Evolutionary conservation across 305 asterid genomes (phyloP).

Genomic region (Nicotiana rustica): DNA sequence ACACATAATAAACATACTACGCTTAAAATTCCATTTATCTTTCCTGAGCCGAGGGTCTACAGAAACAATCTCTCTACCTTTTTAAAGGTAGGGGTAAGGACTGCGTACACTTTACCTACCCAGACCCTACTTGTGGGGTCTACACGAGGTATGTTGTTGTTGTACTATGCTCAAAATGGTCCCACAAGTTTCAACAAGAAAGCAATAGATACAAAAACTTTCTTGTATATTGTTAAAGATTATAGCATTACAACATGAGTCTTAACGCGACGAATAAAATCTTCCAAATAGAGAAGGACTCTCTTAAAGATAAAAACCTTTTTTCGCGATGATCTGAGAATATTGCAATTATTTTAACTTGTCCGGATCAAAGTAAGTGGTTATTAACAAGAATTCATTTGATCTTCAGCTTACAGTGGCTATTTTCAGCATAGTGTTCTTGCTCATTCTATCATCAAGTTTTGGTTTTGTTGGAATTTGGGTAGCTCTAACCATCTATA

Average conservation of each 20-base stretch:
- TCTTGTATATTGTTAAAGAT: neutral
- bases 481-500: conserved; percentile 69
- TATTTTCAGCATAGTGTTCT: conserved; percentile 55
- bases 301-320: neutral
- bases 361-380: neutral
- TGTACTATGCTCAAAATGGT: neutral
- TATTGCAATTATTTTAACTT: conserved; percentile 17
- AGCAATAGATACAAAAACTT: neutral
- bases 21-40: too few relatives aligned
- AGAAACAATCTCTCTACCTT: too few relatives aligned
- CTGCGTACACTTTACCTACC: too few relatives aligned
- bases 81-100: too few relatives aligned
- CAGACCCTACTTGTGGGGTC: too few relatives aligned
- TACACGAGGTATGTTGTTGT: too few relatives aligned
- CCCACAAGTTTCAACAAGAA: neutral
- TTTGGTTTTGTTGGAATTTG: conserved; percentile 70
- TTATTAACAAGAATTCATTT: neutral
- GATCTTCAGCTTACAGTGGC: conserved; percentile 65
- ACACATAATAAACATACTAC: neutral
- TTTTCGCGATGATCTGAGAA: conserved; percentile 32
- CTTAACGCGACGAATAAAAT: neutral
- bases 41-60: too few relatives aligned
- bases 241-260: neutral
- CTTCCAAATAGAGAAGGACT: neutral
- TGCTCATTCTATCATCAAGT: conserved; percentile 55